A percentile compares a stretch with the other conserved stretches of the same genome.
These are phyloP conservation scores for Mortierella sp. DNA, from an alignment of 371 early-diverging fungal genomes.

Conservation along the genomic window DNA sequence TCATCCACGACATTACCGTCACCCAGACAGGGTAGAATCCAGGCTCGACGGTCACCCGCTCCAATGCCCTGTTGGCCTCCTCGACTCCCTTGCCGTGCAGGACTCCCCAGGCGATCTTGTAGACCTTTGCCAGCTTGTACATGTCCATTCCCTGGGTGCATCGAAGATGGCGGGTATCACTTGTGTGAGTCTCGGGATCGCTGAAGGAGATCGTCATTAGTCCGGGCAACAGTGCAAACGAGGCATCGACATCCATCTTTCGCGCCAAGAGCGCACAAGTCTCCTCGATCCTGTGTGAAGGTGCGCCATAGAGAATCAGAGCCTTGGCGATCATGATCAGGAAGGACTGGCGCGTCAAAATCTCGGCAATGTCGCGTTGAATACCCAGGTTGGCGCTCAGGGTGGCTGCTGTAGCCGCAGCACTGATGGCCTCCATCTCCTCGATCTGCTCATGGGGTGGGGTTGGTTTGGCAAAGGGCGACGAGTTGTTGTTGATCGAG, in stretches of 20 bases:
- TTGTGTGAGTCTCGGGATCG: constrained; percentile 80
- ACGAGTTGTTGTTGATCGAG: constrained; percentile 23
- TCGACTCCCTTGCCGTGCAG: constrained; percentile 63
- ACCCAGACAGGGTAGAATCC: constrained; percentile 67
- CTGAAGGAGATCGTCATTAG: constrained; percentile 82
- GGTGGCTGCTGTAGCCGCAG: constrained; percentile 39
- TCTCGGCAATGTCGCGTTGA: constrained; percentile 63
- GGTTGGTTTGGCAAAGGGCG: constrained; percentile 5
- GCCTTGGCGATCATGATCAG: constrained; percentile 67
- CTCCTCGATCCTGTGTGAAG: constrained; percentile 73
- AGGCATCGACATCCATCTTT: constrained; percentile 76
- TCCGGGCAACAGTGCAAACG: constrained; percentile 81
- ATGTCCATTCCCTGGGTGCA: constrained; percentile 76
- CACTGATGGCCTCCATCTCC: constrained; percentile 52
- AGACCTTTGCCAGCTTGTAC: constrained; percentile 72
- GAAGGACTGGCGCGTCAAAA: constrained; percentile 73
- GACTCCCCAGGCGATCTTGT: constrained; percentile 69
- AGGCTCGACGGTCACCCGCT: constrained; percentile 64
- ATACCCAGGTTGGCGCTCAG: constrained; percentile 40
- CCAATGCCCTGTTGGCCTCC: constrained; percentile 67
- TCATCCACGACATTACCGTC: constrained; percentile 65
- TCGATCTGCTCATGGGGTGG: constrained; percentile 24
- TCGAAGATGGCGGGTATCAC: constrained; percentile 83
- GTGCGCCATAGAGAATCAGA: constrained; percentile 71
- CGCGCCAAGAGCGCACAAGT: constrained; percentile 65